A percentile compares a stretch with the other conserved stretches of the same genome.
These are phyloP conservation scores for Aspergillus chevalieri DNA, from an alignment of 2,329 filamentous ascomycete species.

Conservation along the genomic window DNA sequence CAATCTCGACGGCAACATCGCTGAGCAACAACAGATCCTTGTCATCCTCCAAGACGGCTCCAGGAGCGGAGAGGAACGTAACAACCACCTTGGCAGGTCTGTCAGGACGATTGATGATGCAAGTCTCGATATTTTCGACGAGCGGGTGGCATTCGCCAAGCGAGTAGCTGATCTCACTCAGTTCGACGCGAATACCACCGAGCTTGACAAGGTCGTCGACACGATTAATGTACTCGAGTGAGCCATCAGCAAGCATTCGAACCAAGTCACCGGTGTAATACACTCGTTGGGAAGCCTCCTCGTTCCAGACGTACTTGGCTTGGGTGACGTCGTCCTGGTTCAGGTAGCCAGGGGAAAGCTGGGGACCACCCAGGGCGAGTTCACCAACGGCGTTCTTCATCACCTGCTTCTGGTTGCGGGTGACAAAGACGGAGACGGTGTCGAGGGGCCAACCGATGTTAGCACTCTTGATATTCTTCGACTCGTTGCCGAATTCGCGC, in stretches of 20 bases:
- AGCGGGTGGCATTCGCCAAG: conserved; percentile 24
- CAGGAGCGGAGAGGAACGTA: conserved; percentile 26
- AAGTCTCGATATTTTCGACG: conserved; percentile 28
- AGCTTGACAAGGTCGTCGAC: conserved; percentile 39
- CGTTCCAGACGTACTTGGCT: conserved; percentile 26
- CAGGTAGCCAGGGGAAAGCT: conserved; percentile 25
- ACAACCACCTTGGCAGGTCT: conserved; percentile 30
- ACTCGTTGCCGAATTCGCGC: conserved; percentile 21
- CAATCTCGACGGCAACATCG: conserved; percentile 15
- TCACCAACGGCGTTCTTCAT: conserved; percentile 25
- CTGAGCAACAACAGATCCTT: conserved; percentile 9
- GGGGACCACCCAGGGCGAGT: conserved; percentile 24
- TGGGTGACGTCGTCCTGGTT: conserved; percentile 24
- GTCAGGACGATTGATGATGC: conserved; percentile 23
- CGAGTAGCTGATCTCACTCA: conserved; percentile 28
- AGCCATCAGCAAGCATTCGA: conserved; percentile 32
- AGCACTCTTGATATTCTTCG: conserved; percentile 19
- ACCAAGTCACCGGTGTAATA: conserved; percentile 32
- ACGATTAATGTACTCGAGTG: conserved; percentile 33
- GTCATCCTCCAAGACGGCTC: conserved; percentile 3
- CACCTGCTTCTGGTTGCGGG: conserved; percentile 16
- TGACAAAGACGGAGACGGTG: conserved; percentile 25
- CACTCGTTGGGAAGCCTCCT: conserved; percentile 15
- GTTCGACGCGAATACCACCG: conserved; percentile 36
- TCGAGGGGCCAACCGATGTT: conserved; percentile 29